These are phyloP conservation scores for Immersiella caudata DNA, from an alignment of 495 filamentous ascomycete genomes.

Conservation along the genomic window DNA sequence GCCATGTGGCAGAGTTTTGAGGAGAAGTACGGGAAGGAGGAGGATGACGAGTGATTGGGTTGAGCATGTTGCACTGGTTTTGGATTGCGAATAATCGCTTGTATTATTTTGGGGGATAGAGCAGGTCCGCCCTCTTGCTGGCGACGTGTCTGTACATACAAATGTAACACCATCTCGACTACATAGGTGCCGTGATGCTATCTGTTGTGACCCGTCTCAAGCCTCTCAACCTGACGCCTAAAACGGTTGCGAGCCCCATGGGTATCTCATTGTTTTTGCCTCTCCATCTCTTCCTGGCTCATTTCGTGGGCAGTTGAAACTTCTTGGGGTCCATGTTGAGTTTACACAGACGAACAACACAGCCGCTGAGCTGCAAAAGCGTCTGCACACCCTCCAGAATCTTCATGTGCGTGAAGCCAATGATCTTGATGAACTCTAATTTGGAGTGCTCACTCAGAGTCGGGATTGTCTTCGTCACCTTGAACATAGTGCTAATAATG, in stretches of 20 bases:
- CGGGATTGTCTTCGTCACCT: slow-evolving; percentile 92
- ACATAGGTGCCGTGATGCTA: neutral
- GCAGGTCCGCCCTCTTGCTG: neutral
- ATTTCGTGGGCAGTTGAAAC: slow-evolving; percentile 62
- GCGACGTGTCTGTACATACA: too few relatives aligned
- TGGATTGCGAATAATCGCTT: neutral
- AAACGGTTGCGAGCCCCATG: neutral
- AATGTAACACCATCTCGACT: neutral
- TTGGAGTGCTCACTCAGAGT: slow-evolving; percentile 90
- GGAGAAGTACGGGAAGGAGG: slow-evolving; percentile 42
- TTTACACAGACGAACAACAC: slow-evolving; percentile 84
- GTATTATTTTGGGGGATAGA: slow-evolving; percentile 3
- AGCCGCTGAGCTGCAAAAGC: slow-evolving; percentile 87
- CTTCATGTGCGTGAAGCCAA: slow-evolving; percentile 99
- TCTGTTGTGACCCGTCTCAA: neutral
- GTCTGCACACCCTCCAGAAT: slow-evolving; percentile 97
- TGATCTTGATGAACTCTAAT: slow-evolving; percentile 95
- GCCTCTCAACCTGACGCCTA: neutral
- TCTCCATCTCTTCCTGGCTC: slow-evolving; percentile 3
- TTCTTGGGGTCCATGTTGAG: slow-evolving; percentile 92
- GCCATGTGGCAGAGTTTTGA: slow-evolving; percentile 61
- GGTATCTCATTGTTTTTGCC: neutral
- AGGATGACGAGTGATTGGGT: slow-evolving; percentile 35
- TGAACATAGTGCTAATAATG: slow-evolving; percentile 98
- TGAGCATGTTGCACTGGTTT: slow-evolving; percentile 10